Evolutionary conservation across 2,329 filamentous ascomycete species (phyloP).

Genomic region (Zymoseptoria ardabiliae): DNA sequence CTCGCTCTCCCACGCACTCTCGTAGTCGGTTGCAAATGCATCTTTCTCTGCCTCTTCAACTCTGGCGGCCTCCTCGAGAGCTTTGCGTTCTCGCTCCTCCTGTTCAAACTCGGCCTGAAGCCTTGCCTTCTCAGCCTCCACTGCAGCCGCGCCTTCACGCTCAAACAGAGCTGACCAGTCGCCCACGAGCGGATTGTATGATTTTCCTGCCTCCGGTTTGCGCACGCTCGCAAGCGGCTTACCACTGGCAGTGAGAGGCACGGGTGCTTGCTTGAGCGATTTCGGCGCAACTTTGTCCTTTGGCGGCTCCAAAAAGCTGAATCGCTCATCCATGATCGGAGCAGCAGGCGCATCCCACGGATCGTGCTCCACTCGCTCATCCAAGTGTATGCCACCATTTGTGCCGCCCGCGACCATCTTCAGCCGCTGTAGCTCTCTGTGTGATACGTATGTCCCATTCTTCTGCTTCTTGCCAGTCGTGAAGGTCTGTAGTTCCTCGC

Average conservation of each 20-base stretch:
- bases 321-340: slow-evolving; percentile 44
- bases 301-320: slow-evolving; percentile 57
- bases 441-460: slow-evolving; percentile 66
- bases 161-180: slow-evolving; percentile 75
- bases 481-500: slow-evolving; percentile 55
- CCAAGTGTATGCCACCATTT: slow-evolving; percentile 43
- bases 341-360: slow-evolving; percentile 58
- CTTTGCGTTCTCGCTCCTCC: slow-evolving; percentile 58
- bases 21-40: slow-evolving; percentile 54
- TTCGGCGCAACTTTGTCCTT: slow-evolving; percentile 63
- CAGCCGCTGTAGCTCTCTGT: slow-evolving; percentile 74
- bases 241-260: slow-evolving; percentile 75
- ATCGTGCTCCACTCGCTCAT: slow-evolving; percentile 60
- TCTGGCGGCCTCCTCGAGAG: slow-evolving; percentile 65
- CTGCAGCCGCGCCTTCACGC: slow-evolving; percentile 67
- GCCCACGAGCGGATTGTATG: slow-evolving; percentile 83
- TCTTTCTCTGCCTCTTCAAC: slow-evolving; percentile 66
- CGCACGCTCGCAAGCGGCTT: slow-evolving; percentile 71
- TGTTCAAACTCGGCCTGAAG: slow-evolving; percentile 61
- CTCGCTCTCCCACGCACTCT: slow-evolving; percentile 89
- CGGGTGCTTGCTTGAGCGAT: slow-evolving; percentile 67
- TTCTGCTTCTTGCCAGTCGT: slow-evolving; percentile 60
- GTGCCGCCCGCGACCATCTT: slow-evolving; percentile 70
- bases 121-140: slow-evolving; percentile 71
- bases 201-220: slow-evolving; percentile 73